Evolutionary conservation across 208 protist genomes (phyloP).

Genomic region (Trichomonas vaginalis): DNA sequence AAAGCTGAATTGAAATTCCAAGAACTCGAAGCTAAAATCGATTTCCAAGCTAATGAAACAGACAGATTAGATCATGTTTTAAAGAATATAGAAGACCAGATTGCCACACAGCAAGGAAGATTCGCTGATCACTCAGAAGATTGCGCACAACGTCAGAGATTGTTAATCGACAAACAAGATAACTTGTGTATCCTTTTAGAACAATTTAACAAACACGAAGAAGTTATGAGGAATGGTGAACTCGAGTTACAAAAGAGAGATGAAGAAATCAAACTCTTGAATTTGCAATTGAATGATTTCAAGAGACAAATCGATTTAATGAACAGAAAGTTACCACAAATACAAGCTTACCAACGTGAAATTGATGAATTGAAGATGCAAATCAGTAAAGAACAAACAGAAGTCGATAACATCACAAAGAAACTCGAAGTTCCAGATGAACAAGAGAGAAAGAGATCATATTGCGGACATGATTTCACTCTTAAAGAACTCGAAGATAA

Average conservation of each 20-base stretch:
- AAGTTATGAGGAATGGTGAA: conserved; percentile 13
- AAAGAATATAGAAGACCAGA: neutral
- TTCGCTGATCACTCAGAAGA: neutral
- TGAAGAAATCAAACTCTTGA: neutral
- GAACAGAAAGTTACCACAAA: neutral
- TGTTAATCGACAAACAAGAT: neutral
- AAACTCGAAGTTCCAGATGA: neutral
- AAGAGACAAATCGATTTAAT: neutral
- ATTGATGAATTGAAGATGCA: neutral
- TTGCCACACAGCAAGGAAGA: neutral
- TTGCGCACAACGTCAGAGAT: neutral
- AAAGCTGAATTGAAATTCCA: neutral
- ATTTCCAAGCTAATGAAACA: conserved; percentile 2
- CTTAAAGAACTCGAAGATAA: conserved; percentile 2
- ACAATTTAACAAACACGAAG: neutral
- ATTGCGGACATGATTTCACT: neutral
- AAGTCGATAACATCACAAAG: neutral
- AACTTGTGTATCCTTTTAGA: neutral
- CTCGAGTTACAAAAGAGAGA: neutral
- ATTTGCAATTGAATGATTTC: neutral
- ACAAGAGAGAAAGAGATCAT: neutral
- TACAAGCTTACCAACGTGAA: neutral
- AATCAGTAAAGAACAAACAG: neutral
- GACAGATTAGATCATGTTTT: neutral
- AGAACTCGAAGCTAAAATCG: neutral